Evolutionary conservation across 1,284 basidiomycete genomes (phyloP).

Genomic region (Austroboletus novae-zelandiae): DNA sequence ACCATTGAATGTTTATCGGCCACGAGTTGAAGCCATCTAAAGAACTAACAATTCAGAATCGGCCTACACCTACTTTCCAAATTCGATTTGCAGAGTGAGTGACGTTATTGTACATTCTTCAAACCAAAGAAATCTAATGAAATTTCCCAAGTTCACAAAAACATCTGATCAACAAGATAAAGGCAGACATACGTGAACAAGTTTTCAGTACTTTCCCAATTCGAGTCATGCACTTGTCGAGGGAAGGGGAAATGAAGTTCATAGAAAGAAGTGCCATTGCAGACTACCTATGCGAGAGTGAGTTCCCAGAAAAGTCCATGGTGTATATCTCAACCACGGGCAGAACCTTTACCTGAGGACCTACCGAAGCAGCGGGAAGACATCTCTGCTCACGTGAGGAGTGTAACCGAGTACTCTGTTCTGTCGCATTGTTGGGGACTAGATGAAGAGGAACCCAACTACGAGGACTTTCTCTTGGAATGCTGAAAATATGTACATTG

Average conservation of each 20-base stretch:
- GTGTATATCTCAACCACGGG: no score
- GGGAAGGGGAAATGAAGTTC: background rate
- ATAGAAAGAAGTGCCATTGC: background rate
- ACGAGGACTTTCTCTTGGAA: background rate
- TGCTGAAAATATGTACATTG: no score
- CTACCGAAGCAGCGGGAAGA: background rate
- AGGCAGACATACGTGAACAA: background rate
- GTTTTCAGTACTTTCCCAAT: background rate
- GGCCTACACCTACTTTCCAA: no score
- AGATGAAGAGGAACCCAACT: background rate
- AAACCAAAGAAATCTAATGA: background rate
- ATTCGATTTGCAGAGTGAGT: no score
- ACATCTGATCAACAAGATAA: background rate
- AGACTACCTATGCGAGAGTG: background rate
- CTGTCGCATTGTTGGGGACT: slow-evolving; percentile 1
- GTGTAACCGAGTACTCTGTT: background rate
- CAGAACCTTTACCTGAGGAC: background rate
- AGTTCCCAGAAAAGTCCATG: no score
- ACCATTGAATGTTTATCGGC: no score
- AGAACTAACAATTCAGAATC: no score
- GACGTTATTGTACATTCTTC: no score
- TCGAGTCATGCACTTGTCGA: background rate
- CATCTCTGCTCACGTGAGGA: background rate
- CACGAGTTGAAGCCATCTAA: no score
- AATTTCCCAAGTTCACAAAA: background rate